phyloP scores from a whole-genome alignment of 2,329 filamentous ascomycete species.

The Fusarium sp. region DNA sequence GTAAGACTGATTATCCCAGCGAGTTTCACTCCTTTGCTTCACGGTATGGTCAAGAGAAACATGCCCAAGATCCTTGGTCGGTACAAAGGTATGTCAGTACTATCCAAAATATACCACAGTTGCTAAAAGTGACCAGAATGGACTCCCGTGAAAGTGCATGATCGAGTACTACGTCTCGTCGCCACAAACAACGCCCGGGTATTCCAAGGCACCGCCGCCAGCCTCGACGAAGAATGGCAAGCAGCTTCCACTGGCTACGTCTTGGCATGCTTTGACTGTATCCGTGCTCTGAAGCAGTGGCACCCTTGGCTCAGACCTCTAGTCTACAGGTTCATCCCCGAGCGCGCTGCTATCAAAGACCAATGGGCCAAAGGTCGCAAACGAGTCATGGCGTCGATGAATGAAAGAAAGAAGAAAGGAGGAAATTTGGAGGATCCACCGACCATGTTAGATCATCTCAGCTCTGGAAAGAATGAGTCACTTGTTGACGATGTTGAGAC shows the following conservation, averaged over 20 bases:
- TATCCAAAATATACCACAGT: fast-evolving
- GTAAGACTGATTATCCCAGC: not conserved
- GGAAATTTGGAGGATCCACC: slow-evolving; percentile 8
- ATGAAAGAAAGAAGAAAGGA: not conserved
- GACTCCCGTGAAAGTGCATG: slow-evolving; percentile 21
- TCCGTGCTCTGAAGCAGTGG: slow-evolving; percentile 30
- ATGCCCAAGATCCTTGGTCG: slow-evolving; percentile 5
- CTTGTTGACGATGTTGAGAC: slow-evolving; percentile 14
- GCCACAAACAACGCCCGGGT: slow-evolving; percentile 27
- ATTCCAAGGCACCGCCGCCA: slow-evolving; percentile 23
- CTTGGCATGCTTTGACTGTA: slow-evolving; percentile 21
- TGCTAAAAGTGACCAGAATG: not conserved
- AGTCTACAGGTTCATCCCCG: slow-evolving; percentile 21
- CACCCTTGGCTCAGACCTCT: slow-evolving; percentile 19
- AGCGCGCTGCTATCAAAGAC: slow-evolving; percentile 15
- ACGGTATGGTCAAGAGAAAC: slow-evolving; percentile 14
- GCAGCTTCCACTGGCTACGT: slow-evolving; percentile 15
- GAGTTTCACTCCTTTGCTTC: slow-evolving; percentile 3
- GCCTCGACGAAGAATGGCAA: slow-evolving; percentile 25
- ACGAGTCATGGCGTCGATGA: slow-evolving; percentile 9
- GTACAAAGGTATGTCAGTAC: not conserved
- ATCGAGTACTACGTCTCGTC: slow-evolving; percentile 9
- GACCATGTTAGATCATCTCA: slow-evolving; percentile 14
- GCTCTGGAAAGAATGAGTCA: slow-evolving; percentile 9
- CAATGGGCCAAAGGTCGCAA: slow-evolving; percentile 28